A percentile compares a stretch with the other conserved stretches of the same genome.
Evolutionary conservation across 1,284 basidiomycete species (phyloP).

Genomic region (Malassezia nana): DNA sequence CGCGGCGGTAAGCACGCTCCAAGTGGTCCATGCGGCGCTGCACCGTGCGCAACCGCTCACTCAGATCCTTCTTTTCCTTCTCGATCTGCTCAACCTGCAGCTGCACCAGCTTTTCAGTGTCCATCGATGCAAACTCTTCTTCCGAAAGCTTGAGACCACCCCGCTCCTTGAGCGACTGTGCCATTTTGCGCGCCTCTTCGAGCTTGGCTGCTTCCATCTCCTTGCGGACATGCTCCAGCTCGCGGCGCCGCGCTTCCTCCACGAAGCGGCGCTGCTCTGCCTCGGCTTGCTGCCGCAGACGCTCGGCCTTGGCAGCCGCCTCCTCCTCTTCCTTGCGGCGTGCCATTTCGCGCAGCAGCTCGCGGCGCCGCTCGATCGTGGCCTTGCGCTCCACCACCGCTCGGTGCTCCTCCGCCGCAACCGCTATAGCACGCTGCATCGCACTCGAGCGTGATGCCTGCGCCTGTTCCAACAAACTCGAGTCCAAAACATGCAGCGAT

Average conservation of each 20-base stretch:
- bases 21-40: conserved; percentile 87
- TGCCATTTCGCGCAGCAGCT: conserved; percentile 74
- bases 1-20: conserved; percentile 90
- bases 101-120: conserved; percentile 76
- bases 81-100: conserved; percentile 68
- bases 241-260: conserved; percentile 63
- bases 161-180: conserved; percentile 72
- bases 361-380: conserved; percentile 73
- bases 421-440: conserved; percentile 37
- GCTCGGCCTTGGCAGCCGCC: conserved; percentile 66
- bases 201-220: conserved; percentile 73
- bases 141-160: conserved; percentile 76
- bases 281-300: conserved; percentile 53
- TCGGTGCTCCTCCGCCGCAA: conserved; percentile 43
- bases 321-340: conserved; percentile 85
- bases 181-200: conserved; percentile 82
- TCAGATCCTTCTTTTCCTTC: conserved; percentile 87
- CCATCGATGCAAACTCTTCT: conserved; percentile 66
- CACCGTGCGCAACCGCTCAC: conserved; percentile 71
- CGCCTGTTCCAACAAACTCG: conserved; percentile 24
- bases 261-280: conserved; percentile 62
- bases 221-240: conserved; percentile 66
- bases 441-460: conserved; percentile 32
- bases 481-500: conserved; percentile 40
- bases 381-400: conserved; percentile 40